Conservation (phyloP, 192 early-diverging fungal genomes). For the Nowakowskiella sp. region DNA sequence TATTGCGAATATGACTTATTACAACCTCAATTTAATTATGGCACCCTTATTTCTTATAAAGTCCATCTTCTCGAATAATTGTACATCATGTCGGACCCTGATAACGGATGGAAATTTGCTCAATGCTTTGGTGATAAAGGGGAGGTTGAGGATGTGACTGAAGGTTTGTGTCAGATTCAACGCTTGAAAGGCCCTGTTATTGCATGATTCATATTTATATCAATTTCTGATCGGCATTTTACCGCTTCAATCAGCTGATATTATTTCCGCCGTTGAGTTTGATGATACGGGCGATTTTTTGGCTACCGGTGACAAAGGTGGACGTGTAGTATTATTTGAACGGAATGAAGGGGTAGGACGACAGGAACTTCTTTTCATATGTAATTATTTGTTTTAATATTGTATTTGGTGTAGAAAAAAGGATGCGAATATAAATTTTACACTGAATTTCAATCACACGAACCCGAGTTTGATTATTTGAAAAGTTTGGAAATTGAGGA, state of each 20-base stretch:
- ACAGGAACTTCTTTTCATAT: background rate
- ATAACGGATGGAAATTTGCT: slow-evolving; percentile 66
- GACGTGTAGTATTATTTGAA: slow-evolving; percentile 96
- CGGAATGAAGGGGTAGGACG: slow-evolving; percentile 86
- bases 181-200: background rate
- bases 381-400: background rate
- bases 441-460: slow-evolving; percentile 99
- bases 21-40: too few relatives aligned
- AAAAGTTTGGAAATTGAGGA: slow-evolving; percentile 99
- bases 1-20: too few relatives aligned
- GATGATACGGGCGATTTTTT: slow-evolving; percentile 94
- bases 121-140: slow-evolving; percentile 99
- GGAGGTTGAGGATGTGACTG: slow-evolving; percentile 96
- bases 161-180: slow-evolving; percentile 64
- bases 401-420: slow-evolving; percentile 67
- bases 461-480: slow-evolving; percentile 98
- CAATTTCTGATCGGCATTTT: background rate
- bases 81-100: slow-evolving; percentile 27
- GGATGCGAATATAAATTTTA: slow-evolving; percentile 99
- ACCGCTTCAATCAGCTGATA: slow-evolving; percentile 75
- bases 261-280: slow-evolving; percentile 98
- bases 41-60: background rate
- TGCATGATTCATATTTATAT: background rate
- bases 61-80: background rate
- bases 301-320: slow-evolving; percentile 96